phyloP scores from a whole-genome alignment of 148 eudicot species.

The Nepenthes gracilis region DNA sequence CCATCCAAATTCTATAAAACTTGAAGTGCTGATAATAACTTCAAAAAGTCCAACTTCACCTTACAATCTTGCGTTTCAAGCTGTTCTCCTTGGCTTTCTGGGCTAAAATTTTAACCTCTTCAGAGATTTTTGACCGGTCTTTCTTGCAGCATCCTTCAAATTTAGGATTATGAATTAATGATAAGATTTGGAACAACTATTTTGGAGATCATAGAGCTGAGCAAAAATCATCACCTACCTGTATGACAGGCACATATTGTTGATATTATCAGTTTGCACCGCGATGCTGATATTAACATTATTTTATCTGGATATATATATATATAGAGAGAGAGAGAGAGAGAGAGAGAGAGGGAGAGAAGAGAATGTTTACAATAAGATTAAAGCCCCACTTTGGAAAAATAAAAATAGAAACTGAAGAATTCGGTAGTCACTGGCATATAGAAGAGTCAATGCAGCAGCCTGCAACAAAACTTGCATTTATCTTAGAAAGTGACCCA shows the following conservation, averaged over 20 bases:
- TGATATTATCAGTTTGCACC: constrained; percentile 92
- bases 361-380: too few species aligned
- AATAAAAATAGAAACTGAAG: too few species aligned
- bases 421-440: constrained; percentile 57
- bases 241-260: constrained; percentile 72
- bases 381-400: too few species aligned
- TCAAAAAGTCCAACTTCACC: constrained; percentile 24
- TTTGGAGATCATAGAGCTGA: neutral
- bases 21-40: neutral
- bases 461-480: constrained; percentile 37
- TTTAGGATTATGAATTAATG: neutral
- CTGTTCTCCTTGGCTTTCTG: constrained; percentile 84
- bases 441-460: constrained; percentile 94
- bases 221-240: constrained; percentile 22
- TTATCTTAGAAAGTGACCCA: neutral
- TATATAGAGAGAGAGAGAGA: too few species aligned
- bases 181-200: neutral
- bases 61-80: constrained; percentile 86
- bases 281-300: constrained; percentile 90
- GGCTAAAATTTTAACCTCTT: constrained; percentile 82
- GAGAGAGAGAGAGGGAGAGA: too few species aligned
- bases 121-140: constrained; percentile 66
- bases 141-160: constrained; percentile 85
- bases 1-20: neutral
- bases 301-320: constrained; percentile 41